Evolutionary conservation across 805 yeast genomes (phyloP).

Genomic region (Metschnikowia proteae): DNA sequence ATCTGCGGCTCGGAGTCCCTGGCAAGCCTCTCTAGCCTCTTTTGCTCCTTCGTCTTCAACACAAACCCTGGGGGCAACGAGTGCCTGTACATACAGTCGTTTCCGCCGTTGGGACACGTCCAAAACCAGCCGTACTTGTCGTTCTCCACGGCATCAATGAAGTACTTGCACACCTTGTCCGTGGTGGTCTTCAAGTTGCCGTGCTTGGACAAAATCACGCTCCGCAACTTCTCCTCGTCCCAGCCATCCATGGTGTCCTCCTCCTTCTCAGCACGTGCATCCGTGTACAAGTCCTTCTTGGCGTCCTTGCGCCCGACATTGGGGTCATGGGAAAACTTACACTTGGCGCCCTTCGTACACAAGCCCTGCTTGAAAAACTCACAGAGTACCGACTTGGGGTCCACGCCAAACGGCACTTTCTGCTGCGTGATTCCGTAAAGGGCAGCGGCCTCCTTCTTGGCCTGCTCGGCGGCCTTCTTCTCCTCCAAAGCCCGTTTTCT

Average conservation of each 20-base stretch:
- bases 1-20: slow-evolving; percentile 82
- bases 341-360: slow-evolving; percentile 78
- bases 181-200: slow-evolving; percentile 94
- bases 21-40: slow-evolving; percentile 81
- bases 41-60: slow-evolving; percentile 94
- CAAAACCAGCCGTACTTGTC: slow-evolving; percentile 99
- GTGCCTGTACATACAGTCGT: slow-evolving; percentile 90
- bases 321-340: slow-evolving; percentile 92
- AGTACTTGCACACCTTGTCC: slow-evolving; percentile 88
- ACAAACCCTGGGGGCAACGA: slow-evolving; percentile 96
- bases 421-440: slow-evolving; percentile 70
- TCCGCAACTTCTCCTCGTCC: slow-evolving; percentile 94
- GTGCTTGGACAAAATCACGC: slow-evolving; percentile 84
- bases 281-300: slow-evolving; percentile 90
- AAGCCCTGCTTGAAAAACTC: slow-evolving; percentile 81
- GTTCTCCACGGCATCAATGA: slow-evolving; percentile 95
- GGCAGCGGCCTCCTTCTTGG: slow-evolving; percentile 81
- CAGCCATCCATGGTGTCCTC: slow-evolving; percentile 91
- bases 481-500: slow-evolving; percentile 64
- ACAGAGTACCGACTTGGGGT: slow-evolving; percentile 92
- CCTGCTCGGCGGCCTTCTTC: slow-evolving; percentile 87
- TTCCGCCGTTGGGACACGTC: slow-evolving; percentile 94
- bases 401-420: slow-evolving; percentile 94
- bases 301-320: slow-evolving; percentile 80
- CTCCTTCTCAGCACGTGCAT: slow-evolving; percentile 69